phyloP scores from a whole-genome alignment of 2,329 filamentous ascomycete species.

The Macroventuria anomochaeta region DNA sequence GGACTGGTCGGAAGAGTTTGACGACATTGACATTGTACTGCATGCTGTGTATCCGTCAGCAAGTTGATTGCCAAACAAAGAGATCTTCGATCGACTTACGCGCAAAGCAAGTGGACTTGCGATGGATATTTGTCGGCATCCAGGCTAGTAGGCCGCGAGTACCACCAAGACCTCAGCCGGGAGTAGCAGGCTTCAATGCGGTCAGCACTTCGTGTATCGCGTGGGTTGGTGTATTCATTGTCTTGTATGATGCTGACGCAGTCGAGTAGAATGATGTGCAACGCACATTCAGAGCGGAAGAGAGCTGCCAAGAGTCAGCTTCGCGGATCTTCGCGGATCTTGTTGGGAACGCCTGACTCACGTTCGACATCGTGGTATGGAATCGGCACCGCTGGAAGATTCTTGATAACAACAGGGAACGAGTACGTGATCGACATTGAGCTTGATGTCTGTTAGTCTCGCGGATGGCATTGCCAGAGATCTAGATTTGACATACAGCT shows the following conservation, averaged over 20 bases:
- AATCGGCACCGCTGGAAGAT: constrained; percentile 30
- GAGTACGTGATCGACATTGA: constrained; percentile 39
- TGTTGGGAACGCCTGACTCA: constrained; percentile 1
- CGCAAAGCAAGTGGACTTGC: constrained; percentile 35
- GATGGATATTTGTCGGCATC: constrained; percentile 29
- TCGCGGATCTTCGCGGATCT: too few species aligned
- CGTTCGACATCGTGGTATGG: constrained; percentile 35
- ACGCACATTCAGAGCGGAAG: constrained; percentile 37
- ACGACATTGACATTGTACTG: constrained; percentile 36
- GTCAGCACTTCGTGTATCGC: constrained; percentile 21
- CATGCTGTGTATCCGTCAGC: constrained; percentile 30
- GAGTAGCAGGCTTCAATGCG: constrained; percentile 30
- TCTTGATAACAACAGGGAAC: constrained; percentile 30
- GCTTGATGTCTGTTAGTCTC: constrained; percentile 20
- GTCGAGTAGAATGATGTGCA: constrained; percentile 34
- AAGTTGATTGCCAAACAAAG: not conserved
- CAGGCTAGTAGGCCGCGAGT: constrained; percentile 23
- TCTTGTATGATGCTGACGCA: constrained; percentile 25
- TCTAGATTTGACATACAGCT: constrained; percentile 28
- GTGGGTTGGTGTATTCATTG: constrained; percentile 7
- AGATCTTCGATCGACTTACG: constrained; percentile 22
- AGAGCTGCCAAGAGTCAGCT: constrained; percentile 25
- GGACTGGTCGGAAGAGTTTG: constrained; percentile 34
- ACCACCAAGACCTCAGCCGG: constrained; percentile 34
- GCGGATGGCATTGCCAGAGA: too few species aligned